Conservation (phyloP, 2,329 filamentous ascomycete genomes). For the Colletotrichum endophyticum region DNA sequence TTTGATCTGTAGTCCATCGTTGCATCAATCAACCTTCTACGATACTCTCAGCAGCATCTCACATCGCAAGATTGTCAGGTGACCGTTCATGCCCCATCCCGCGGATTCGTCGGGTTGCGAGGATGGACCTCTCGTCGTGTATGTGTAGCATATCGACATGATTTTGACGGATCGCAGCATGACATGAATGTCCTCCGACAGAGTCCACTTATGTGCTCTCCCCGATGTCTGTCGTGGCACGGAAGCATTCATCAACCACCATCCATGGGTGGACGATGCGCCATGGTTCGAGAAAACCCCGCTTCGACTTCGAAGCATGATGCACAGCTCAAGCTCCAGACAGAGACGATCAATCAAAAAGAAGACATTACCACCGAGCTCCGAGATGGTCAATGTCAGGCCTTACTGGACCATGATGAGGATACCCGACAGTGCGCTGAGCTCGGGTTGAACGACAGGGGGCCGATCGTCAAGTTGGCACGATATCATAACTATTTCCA, state of each 20-base stretch:
- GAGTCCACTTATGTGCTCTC: not conserved
- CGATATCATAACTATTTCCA: not conserved
- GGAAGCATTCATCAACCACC: not conserved
- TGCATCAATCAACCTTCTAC: not conserved
- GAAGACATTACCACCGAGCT: not conserved
- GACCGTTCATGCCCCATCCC: not conserved
- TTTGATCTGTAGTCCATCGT: not conserved
- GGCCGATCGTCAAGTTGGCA: not conserved
- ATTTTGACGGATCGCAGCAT: not conserved
- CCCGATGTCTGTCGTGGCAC: not conserved
- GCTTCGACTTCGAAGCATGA: not conserved
- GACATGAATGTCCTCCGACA: not conserved
- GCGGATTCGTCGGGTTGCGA: not conserved
- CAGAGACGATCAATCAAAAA: not conserved
- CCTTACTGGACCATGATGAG: not conserved
- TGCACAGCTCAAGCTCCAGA: not conserved
- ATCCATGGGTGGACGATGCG: not conserved
- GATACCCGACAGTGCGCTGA: not conserved
- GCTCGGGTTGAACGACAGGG: not conserved
- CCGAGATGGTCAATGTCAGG: not conserved
- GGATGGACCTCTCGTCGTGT: not conserved
- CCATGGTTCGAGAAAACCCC: not conserved
- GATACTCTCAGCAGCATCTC: not conserved
- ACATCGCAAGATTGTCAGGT: not conserved
- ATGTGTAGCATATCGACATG: not conserved